phyloP scores from a whole-genome alignment of 106 monocot genomes.

The Gastrodia elata region DNA sequence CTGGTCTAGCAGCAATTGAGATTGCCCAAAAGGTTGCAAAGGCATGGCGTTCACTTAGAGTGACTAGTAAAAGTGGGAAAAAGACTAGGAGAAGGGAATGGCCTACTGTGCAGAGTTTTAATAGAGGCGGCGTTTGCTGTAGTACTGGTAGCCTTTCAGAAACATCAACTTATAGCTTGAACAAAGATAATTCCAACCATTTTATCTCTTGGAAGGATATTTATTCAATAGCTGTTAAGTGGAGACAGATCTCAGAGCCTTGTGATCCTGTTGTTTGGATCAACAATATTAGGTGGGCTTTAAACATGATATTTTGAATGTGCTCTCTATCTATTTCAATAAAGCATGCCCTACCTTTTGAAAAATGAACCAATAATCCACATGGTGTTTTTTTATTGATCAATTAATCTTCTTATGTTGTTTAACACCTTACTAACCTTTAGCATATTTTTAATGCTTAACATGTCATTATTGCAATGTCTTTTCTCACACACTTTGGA shows the following conservation, averaged over 20 bases:
- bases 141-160: slow-evolving; percentile 22
- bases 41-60: slow-evolving; percentile 55
- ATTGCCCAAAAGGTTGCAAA: slow-evolving; percentile 87
- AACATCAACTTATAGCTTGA: slow-evolving; percentile 23
- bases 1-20: slow-evolving; percentile 90
- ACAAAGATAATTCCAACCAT: slow-evolving; percentile 39
- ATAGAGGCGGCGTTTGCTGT: slow-evolving; percentile 72
- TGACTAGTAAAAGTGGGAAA: slow-evolving; percentile 58
- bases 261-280: slow-evolving; percentile 99
- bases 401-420: neutral
- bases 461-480: neutral
- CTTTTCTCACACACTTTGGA: neutral
- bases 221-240: slow-evolving; percentile 75
- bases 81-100: slow-evolving; percentile 62
- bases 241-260: slow-evolving; percentile 97
- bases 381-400: neutral
- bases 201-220: slow-evolving; percentile 66
- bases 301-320: neutral
- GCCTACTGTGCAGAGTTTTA: slow-evolving; percentile 37
- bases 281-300: slow-evolving; percentile 67
- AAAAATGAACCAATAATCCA: neutral
- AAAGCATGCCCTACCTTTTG: neutral
- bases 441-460: neutral
- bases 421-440: neutral
- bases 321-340: neutral